Conservation (phyloP, 371 early-diverging fungal genomes). For the Thermomucor indicae-seudaticae region DNA sequence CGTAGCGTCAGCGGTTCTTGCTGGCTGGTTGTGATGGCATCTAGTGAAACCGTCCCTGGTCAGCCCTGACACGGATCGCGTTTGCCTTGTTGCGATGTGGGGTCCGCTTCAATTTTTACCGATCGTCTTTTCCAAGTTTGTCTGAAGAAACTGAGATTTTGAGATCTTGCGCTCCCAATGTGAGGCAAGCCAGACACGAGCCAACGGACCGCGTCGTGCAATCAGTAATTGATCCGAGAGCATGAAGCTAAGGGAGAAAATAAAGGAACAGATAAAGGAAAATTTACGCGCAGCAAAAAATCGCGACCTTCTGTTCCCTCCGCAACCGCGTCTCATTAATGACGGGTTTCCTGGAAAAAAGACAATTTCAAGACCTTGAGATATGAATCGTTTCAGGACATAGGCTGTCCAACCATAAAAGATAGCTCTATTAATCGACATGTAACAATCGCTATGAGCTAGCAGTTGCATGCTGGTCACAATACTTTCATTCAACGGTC, state of each 20-base stretch:
- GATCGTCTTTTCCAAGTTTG: conserved; percentile 83
- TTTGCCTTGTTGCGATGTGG: no score
- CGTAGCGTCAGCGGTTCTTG: conserved; percentile 87
- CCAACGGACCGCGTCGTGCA: conserved; percentile 87
- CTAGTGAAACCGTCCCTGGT: conserved; percentile 39
- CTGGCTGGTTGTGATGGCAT: conserved; percentile 78
- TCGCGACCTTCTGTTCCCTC: not conserved
- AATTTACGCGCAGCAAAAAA: not conserved
- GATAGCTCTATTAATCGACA: no score
- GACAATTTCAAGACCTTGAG: no score
- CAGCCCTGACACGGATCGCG: not conserved
- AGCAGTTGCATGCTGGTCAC: no score
- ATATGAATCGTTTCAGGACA: no score
- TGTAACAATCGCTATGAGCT: no score
- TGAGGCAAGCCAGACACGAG: conserved; percentile 98
- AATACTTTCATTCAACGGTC: no score
- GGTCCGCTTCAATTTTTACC: conserved; percentile 52
- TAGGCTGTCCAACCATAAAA: no score
- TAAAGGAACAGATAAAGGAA: not conserved
- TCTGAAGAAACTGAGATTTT: conserved; percentile 90
- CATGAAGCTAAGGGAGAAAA: not conserved
- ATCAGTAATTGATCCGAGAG: conserved; percentile 33
- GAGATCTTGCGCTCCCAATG: conserved; percentile 96
- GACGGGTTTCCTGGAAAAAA: no score
- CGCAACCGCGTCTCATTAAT: not conserved